A percentile compares a stretch with the other conserved stretches of the same genome.
phyloP scores from a whole-genome alignment of 1,284 basidiomycete genomes.

The Trametes versicolor region DNA sequence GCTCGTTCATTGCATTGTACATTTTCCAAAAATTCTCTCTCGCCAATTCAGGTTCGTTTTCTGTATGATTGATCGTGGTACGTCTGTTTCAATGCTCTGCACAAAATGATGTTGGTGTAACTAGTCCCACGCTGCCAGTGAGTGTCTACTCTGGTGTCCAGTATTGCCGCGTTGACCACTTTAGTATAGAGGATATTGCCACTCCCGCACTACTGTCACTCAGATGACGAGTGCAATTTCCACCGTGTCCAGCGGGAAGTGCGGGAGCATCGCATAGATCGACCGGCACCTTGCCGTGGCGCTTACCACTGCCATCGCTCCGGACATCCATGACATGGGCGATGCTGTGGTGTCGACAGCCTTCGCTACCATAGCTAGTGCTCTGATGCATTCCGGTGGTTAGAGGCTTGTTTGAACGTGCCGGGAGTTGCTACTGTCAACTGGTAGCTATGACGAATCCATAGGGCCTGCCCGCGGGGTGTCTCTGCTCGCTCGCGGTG shows the following conservation, averaged over 20 bases:
- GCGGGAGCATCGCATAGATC: slow-evolving; percentile 27
- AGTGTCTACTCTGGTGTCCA: not conserved
- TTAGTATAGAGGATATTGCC: not conserved
- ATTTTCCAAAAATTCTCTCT: slow-evolving; percentile 7
- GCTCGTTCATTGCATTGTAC: slow-evolving; percentile 27
- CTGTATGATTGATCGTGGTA: not conserved
- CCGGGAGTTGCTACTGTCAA: not conserved
- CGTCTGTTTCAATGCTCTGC: slow-evolving; percentile 5
- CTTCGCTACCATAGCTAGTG: slow-evolving; percentile 1
- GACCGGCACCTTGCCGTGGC: slow-evolving; percentile 1
- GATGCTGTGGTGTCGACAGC: slow-evolving; percentile 5
- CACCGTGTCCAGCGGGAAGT: slow-evolving; percentile 10
- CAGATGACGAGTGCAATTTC: not conserved
- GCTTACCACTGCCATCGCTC: slow-evolving; percentile 4
- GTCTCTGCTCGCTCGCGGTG: not conserved
- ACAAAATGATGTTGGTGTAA: not conserved
- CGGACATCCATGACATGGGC: slow-evolving; percentile 8
- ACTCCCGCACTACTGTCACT: not conserved
- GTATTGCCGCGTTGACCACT: slow-evolving; percentile 7
- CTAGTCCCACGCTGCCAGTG: not conserved
- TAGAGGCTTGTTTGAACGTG: not conserved
- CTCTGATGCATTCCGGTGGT: not conserved
- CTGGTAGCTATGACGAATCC: not conserved
- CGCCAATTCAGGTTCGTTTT: slow-evolving; percentile 12
- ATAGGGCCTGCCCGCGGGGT: not conserved